A percentile compares a stretch with the other conserved stretches of the same genome.
These are phyloP conservation scores for Populus hybrid DNA, from an alignment of 441 rosid genomes.

Conservation along the genomic window DNA sequence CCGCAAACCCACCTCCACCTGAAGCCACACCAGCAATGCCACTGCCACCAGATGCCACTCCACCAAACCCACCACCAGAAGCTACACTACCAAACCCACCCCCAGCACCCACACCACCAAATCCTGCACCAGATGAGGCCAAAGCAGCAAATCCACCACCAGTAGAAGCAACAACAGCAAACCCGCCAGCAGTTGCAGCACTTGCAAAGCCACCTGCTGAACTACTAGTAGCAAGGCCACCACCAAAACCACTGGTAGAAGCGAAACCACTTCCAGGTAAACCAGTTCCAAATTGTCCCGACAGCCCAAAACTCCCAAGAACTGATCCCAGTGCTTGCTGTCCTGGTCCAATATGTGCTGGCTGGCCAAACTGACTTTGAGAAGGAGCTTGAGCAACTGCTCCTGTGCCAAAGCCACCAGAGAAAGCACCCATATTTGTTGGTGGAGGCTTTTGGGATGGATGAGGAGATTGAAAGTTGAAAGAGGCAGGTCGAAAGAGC, in stretches of 20 bases:
- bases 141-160: slow-evolving; percentile 30
- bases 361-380: slow-evolving; percentile 77
- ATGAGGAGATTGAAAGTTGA: slow-evolving; percentile 67
- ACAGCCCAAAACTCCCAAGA: slow-evolving; percentile 95
- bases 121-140: slow-evolving; percentile 14
- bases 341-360: slow-evolving; percentile 73
- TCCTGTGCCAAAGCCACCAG: slow-evolving; percentile 61
- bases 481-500: slow-evolving; percentile 89
- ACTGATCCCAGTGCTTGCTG: slow-evolving; percentile 93
- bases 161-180: neutral
- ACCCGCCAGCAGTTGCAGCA: slow-evolving; percentile 29
- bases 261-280: slow-evolving; percentile 58
- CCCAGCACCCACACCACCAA: slow-evolving; percentile 48
- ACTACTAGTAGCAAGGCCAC: neutral
- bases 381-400: slow-evolving; percentile 44
- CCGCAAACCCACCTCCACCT: slow-evolving; percentile 29
- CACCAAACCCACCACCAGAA: slow-evolving; percentile 30
- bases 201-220: slow-evolving; percentile 44
- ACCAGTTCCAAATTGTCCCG: slow-evolving; percentile 78
- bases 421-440: slow-evolving; percentile 42
- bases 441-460: slow-evolving; percentile 54
- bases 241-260: slow-evolving; percentile 47
- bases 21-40: slow-evolving; percentile 25
- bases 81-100: slow-evolving; percentile 37
- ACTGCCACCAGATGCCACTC: slow-evolving; percentile 10